Percentiles rank a stretch among this genome's conserved stretches.
These are phyloP conservation scores for Limtongia smithiae DNA, from an alignment of 805 yeast species.

Conservation along the genomic window DNA sequence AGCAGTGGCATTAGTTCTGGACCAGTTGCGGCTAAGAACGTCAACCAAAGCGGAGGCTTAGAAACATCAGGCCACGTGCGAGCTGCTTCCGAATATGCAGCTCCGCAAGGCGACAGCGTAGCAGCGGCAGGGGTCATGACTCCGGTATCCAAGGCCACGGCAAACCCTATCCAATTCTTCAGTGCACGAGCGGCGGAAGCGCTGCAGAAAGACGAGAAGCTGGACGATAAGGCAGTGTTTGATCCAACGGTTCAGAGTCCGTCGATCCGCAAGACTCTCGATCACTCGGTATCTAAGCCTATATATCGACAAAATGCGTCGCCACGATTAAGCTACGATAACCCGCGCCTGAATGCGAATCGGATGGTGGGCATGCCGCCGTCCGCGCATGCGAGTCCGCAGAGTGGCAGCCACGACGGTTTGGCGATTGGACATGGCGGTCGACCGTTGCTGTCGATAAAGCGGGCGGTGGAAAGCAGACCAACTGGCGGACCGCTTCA, in stretches of 20 bases:
- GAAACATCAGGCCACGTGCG: no score
- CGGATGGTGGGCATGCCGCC: slow-evolving; percentile 18
- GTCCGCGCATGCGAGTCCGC: background rate
- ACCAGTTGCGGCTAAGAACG: no score
- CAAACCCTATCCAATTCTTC: slow-evolving; percentile 25
- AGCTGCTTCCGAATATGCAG: no score
- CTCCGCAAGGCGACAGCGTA: no score
- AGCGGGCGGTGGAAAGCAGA: no score
- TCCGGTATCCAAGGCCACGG: background rate
- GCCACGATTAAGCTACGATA: slow-evolving; percentile 3
- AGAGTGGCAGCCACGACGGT: no score
- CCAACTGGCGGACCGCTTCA: no score
- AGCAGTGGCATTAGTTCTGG: no score
- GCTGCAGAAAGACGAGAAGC: slow-evolving; percentile 29
- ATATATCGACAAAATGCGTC: slow-evolving; percentile 8
- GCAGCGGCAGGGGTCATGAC: background rate
- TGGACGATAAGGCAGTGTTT: slow-evolving; percentile 29
- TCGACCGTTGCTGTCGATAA: no score
- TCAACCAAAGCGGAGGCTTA: no score
- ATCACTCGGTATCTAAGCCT: slow-evolving; percentile 33
- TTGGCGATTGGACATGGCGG: background rate
- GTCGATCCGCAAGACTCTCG: slow-evolving; percentile 32
- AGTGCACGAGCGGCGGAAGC: slow-evolving; percentile 34
- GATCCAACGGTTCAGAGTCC: slow-evolving; percentile 32
- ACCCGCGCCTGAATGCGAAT: slow-evolving; percentile 2